Conservation (phyloP, 768 basidiomycete genomes). For the Agaricus subrufescens region DNA sequence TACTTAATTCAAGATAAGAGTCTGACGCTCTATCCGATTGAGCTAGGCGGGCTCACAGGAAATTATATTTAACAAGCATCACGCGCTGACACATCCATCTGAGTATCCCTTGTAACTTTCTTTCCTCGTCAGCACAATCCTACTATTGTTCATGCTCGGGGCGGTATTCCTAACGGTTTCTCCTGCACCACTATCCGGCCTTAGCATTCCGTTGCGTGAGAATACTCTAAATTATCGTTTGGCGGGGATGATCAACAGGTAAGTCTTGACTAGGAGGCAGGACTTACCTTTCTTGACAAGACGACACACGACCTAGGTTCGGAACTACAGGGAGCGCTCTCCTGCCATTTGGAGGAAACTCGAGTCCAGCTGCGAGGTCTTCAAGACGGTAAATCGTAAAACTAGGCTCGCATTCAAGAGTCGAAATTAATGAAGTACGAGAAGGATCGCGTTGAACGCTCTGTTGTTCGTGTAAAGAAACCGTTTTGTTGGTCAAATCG, state of each 20-base stretch:
- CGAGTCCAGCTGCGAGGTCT: neutral
- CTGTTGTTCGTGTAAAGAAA: neutral
- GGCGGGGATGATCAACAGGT: neutral
- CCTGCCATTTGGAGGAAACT: neutral
- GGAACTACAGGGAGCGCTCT: neutral
- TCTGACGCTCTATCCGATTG: slow-evolving; percentile 58
- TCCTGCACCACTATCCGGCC: neutral
- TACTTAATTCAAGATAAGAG: slow-evolving; percentile 7
- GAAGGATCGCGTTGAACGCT: neutral
- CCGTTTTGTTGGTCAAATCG: too few species aligned
- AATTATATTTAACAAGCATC: neutral
- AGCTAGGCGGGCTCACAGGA: slow-evolving; percentile 37
- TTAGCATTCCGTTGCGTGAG: neutral
- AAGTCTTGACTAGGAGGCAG: too few species aligned
- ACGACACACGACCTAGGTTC: too few species aligned
- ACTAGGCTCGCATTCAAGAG: neutral
- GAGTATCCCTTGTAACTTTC: neutral
- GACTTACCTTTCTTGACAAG: neutral
- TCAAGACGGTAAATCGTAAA: neutral
- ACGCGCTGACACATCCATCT: neutral
- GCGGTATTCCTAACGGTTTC: neutral
- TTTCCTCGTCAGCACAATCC: too few species aligned
- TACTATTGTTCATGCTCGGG: neutral
- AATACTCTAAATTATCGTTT: neutral
- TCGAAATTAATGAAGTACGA: neutral